Percentiles rank a stretch among this genome's conserved stretches.
Conservation (phyloP, 352 stramenopile species). For the Globisporangium cederbergense region DNA sequence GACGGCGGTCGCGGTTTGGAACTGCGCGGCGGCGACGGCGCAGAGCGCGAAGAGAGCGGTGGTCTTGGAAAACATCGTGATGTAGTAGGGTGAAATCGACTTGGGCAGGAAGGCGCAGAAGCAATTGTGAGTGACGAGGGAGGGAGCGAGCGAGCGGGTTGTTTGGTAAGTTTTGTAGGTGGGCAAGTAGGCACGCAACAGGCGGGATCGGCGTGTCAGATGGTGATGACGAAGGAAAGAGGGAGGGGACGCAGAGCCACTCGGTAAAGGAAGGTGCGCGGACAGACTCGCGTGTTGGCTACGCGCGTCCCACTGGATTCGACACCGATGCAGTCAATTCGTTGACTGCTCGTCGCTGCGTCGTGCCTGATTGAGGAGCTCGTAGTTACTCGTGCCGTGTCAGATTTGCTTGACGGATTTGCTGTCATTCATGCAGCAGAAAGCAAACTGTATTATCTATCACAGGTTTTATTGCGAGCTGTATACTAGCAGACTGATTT, state of each 20-base stretch:
- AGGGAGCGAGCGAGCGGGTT: not conserved
- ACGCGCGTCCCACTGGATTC: constrained; percentile 4
- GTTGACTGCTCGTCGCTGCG: not conserved
- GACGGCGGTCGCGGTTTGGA: constrained; percentile 21
- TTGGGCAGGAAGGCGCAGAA: constrained; percentile 8
- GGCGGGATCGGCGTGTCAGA: not conserved
- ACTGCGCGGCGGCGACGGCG: constrained; percentile 11
- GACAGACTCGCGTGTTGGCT: constrained; percentile 5
- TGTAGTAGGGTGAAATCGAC: not conserved
- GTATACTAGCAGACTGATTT: too few relatives aligned
- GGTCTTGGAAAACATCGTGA: constrained; percentile 17
- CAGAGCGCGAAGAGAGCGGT: constrained; percentile 12
- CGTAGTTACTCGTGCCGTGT: not conserved
- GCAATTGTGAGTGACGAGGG: constrained; percentile 4
- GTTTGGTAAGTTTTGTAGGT: not conserved
- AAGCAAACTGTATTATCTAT: not conserved
- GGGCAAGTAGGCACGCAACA: not conserved
- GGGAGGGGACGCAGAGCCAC: not conserved
- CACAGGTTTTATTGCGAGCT: not conserved
- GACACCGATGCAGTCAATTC: not conserved
- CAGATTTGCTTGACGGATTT: constrained; percentile 1
- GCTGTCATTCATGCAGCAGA: not conserved
- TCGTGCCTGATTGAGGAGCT: not conserved
- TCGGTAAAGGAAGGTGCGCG: not conserved
- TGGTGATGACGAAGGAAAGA: not conserved